A percentile compares a stretch with the other conserved stretches of the same genome.
These are phyloP conservation scores for Pseudogymnoascus sp. DNA, from an alignment of 2,329 filamentous ascomycete genomes.

Conservation along the genomic window DNA sequence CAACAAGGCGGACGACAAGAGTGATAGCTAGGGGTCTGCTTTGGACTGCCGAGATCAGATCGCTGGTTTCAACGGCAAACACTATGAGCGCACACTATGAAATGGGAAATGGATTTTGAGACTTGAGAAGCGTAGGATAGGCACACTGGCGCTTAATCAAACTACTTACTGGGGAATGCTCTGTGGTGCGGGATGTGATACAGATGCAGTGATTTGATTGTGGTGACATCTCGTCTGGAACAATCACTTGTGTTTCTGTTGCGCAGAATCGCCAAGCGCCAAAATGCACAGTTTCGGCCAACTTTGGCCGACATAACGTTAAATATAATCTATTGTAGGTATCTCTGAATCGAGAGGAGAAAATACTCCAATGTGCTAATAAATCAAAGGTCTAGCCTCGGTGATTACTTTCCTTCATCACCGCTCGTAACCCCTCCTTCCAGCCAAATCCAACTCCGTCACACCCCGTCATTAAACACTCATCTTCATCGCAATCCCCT, in stretches of 20 bases:
- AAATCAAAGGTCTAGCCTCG: neutral
- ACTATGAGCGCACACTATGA: neutral
- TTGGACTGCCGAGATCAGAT: neutral
- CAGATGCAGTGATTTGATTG: neutral
- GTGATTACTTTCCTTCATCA: neutral
- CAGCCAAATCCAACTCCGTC: neutral
- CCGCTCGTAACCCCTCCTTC: neutral
- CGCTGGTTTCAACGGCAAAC: neutral
- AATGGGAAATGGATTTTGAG: neutral
- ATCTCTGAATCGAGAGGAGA: neutral
- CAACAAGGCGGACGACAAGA: neutral
- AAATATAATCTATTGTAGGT: neutral
- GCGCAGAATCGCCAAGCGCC: neutral
- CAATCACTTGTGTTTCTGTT: neutral
- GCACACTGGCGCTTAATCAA: neutral
- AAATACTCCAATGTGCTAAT: neutral
- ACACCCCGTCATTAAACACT: slow-evolving; percentile 55
- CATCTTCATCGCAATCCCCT: slow-evolving; percentile 97
- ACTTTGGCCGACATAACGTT: neutral
- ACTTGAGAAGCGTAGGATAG: neutral
- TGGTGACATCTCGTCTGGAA: neutral
- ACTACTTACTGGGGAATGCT: neutral
- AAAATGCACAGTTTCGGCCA: neutral
- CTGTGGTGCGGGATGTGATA: neutral
- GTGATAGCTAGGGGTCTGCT: neutral